Base-by-base conservation (phyloP, 345 rosid species). In the Lumnitzera littorea region DNA sequence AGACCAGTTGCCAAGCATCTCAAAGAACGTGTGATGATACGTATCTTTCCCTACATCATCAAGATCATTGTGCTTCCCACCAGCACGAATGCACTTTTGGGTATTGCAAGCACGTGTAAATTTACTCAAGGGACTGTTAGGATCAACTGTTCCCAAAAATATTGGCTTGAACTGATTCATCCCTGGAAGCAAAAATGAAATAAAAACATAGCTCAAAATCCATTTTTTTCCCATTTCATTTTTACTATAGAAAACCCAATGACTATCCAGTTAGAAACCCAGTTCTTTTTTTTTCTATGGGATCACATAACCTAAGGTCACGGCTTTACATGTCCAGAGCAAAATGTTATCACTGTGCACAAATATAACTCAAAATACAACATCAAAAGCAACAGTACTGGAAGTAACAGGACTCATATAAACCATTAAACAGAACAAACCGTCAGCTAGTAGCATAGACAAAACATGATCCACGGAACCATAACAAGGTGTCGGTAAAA, bases 41-140 rank as follows among this genome's bases (percentile, higher is more conserved):
- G 99, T 94, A 62, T 94, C 99, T 69, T 94, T 90, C 43, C 99
- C 99, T 5, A 94, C 99, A 71, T 94, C 99, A 46, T 94, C 99
- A 2, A 94, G 85, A 72, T 94, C 99, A 59, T 94, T 94, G 69
- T 94, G 97, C 76, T 94, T 94, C 46, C 96, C 99, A 25, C 97
- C 99, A 3, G 99, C 99, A 15, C 97, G 89, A 48, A 94, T 94
- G 68, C 96, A 94, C 83, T 94, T 94, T 61, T 94, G 99, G 23
- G 97, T 90, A 76, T 90, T 86, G 78, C 84, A 90, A 16, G 96
- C 95, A 14, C 97, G 83, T 0, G 74, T 66, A 15, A 90, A 78
- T 65, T 86, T 94, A 69, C 97, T 84, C 62, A 94, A 70, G 50
- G 78, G 74, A 3, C 88, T 82, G 68, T 84, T 88, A 9, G 99